Percentiles rank a stretch among this genome's conserved stretches.
Evolutionary conservation across 2,329 filamentous ascomycete genomes (phyloP).

Genomic region (Monosporascus sp.): DNA sequence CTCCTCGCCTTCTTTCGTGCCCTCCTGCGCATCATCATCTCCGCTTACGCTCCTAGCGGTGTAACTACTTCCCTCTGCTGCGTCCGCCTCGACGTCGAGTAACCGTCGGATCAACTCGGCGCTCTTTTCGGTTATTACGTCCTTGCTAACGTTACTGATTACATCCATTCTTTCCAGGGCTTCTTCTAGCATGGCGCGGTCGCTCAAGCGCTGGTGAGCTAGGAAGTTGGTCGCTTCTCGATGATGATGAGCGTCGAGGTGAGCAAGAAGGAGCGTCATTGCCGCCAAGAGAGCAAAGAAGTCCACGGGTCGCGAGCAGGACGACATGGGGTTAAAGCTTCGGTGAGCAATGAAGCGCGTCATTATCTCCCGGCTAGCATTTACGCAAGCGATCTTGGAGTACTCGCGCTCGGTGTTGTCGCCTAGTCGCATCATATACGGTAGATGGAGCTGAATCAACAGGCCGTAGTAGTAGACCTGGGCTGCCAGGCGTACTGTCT

Average conservation of each 20-base stretch:
- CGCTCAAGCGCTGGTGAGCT: constrained; percentile 31
- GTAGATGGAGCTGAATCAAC: constrained; percentile 37
- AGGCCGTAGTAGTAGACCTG: constrained; percentile 38
- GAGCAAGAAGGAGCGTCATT: constrained; percentile 31
- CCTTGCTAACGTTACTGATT: constrained; percentile 14
- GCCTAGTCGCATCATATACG: constrained; percentile 32
- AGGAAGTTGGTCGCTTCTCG: constrained; percentile 16
- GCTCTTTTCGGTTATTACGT: constrained; percentile 25
- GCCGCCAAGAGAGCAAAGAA: constrained; percentile 32
- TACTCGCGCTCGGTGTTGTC: constrained; percentile 18
- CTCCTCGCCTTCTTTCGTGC: too few species aligned
- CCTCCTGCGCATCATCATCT: too few species aligned
- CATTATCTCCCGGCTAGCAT: constrained; percentile 31
- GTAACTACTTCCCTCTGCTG: constrained; percentile 13
- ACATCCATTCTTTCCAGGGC: constrained; percentile 27
- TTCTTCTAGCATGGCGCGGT: constrained; percentile 33
- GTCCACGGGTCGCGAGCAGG: constrained; percentile 27
- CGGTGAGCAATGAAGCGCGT: constrained; percentile 28
- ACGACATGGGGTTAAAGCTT: constrained; percentile 20
- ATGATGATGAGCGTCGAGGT: constrained; percentile 24
- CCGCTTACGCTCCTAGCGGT: too few species aligned
- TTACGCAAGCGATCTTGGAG: constrained; percentile 29
- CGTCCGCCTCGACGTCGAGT: constrained; percentile 28
- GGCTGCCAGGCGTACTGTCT: constrained; percentile 29
- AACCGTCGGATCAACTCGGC: constrained; percentile 26